phyloP scores from a whole-genome alignment of 352 stramenopile species.

The Phytopythium sindhum region DNA sequence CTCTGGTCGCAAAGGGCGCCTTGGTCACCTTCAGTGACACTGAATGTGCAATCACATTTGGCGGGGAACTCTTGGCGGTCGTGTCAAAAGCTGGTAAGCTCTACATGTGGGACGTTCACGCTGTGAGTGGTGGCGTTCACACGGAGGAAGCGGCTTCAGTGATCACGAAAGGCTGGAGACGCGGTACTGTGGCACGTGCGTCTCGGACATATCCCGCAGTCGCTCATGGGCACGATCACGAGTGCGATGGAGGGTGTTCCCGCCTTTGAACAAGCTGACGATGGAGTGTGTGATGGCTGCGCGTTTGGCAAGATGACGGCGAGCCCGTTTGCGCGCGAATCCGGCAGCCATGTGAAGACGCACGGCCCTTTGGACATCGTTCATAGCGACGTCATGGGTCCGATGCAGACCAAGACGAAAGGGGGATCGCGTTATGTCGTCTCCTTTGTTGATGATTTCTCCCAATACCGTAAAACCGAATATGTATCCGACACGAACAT shows the following conservation, averaged over 20 bases:
- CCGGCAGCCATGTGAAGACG: slow-evolving; percentile 13
- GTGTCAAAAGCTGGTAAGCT: slow-evolving; percentile 1
- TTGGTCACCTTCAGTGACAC: slow-evolving; percentile 2
- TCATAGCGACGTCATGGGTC: slow-evolving; percentile 18
- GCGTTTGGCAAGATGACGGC: slow-evolving; percentile 15
- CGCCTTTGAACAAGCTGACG: not conserved
- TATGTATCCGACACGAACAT: too few relatives aligned
- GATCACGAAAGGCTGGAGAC: not conserved
- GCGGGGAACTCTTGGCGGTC: not conserved
- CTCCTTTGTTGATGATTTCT: slow-evolving; percentile 20
- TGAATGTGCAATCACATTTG: not conserved
- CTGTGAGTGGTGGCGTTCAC: not conserved
- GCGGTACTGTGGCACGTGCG: slow-evolving; percentile 13
- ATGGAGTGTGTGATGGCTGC: slow-evolving; percentile 15
- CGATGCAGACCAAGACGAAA: slow-evolving; percentile 11
- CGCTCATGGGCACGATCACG: not conserved
- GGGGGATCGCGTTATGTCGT: slow-evolving; percentile 14
- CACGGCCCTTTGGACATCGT: slow-evolving; percentile 7
- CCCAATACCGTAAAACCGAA: too few relatives aligned
- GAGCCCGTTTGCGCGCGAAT: slow-evolving; percentile 4
- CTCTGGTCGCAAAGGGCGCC: slow-evolving; percentile 7
- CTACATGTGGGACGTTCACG: slow-evolving; percentile 3
- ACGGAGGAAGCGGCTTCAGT: slow-evolving; percentile 8
- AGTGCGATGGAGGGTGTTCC: slow-evolving; percentile 1
- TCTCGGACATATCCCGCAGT: slow-evolving; percentile 10